Evolutionary conservation across 1,139 yeast species (phyloP).

Genomic region (Neolecta irregularis): DNA sequence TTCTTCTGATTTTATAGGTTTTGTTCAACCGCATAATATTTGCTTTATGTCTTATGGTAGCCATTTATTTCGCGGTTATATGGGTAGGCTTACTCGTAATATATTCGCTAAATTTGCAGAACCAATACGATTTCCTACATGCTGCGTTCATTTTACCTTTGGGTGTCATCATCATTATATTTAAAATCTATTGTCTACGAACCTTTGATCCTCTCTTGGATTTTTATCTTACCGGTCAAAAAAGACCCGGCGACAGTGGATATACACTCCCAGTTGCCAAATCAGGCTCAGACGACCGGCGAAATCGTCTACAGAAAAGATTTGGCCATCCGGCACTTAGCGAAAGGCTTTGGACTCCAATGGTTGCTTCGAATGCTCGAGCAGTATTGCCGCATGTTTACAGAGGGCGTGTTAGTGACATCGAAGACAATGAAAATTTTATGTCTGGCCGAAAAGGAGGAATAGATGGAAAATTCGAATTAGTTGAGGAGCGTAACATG

Average conservation of each 20-base stretch:
- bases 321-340: slow-evolving; percentile 24
- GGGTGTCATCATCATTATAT: slow-evolving; percentile 21
- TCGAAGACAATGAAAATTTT: slow-evolving; percentile 8
- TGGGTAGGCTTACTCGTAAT: too few species aligned
- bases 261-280: slow-evolving; percentile 8
- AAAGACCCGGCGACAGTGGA: slow-evolving; percentile 17
- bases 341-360: slow-evolving; percentile 22
- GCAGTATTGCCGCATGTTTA: slow-evolving; percentile 17
- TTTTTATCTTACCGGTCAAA: slow-evolving; percentile 21
- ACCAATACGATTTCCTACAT: slow-evolving; percentile 6
- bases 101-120: not conserved
- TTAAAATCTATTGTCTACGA: slow-evolving; percentile 20
- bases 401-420: slow-evolving; percentile 8
- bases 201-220: slow-evolving; percentile 20
- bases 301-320: slow-evolving; percentile 18
- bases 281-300: slow-evolving; percentile 16
- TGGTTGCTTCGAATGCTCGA: slow-evolving; percentile 24
- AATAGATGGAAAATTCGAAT: slow-evolving; percentile 18
- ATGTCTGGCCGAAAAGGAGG: slow-evolving; percentile 7
- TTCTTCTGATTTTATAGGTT: too few species aligned
- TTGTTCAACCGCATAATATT: slow-evolving; percentile 25
- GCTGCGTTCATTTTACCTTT: slow-evolving; percentile 26
- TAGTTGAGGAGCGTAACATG: slow-evolving; percentile 21
- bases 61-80: slow-evolving; percentile 25
- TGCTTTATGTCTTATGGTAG: slow-evolving; percentile 25